Percentiles rank a stretch among this genome's conserved stretches.
phyloP scores from a whole-genome alignment of 768 basidiomycete genomes.

The Termitomyces sp. region DNA sequence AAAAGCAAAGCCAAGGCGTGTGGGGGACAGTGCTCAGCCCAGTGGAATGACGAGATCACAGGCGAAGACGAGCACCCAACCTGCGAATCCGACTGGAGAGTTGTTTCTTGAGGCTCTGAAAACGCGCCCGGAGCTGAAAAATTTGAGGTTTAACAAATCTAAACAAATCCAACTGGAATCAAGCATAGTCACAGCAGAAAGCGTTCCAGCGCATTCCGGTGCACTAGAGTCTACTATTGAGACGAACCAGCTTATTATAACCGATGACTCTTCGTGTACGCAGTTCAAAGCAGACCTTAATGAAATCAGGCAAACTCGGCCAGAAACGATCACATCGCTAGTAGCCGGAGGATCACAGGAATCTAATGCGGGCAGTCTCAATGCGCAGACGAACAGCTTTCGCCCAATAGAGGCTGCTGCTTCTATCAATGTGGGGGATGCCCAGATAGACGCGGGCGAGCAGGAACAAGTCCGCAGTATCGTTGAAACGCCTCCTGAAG shows the following conservation, averaged over 20 bases:
- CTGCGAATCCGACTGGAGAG: background rate
- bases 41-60: background rate
- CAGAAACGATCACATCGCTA: background rate
- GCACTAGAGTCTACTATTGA: background rate
- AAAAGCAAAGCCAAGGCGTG: background rate
- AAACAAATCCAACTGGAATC: background rate
- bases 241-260: background rate
- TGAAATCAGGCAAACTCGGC: background rate
- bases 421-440: background rate
- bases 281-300: background rate
- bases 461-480: background rate
- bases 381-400: background rate
- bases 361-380: background rate
- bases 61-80: background rate
- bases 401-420: background rate
- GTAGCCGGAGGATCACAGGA: background rate
- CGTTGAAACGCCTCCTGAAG: background rate
- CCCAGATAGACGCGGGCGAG: background rate
- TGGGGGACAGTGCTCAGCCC: background rate
- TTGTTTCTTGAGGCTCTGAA: background rate
- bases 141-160: background rate
- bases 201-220: background rate
- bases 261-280: background rate
- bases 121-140: background rate
- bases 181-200: background rate